phyloP scores from a whole-genome alignment of 805 yeast genomes.

The Kodamaea hsintzibuensis region DNA sequence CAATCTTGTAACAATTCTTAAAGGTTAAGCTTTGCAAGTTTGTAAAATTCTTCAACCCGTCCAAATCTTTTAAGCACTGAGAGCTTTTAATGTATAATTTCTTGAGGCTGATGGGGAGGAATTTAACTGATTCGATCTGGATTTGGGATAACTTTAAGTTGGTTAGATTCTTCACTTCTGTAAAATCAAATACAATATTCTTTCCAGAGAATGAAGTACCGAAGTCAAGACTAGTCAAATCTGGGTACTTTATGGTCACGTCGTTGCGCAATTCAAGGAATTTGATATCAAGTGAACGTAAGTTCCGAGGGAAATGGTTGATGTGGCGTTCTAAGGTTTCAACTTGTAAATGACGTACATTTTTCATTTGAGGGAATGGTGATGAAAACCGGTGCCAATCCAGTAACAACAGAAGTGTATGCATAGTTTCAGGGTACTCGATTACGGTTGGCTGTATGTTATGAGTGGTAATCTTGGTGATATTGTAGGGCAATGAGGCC shows the following conservation, averaged over 20 bases:
- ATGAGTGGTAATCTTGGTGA: neutral
- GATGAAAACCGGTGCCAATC: neutral
- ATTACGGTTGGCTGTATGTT: neutral
- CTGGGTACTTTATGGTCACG: neutral
- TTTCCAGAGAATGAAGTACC: neutral
- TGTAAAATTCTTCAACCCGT: neutral
- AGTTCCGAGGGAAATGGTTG: neutral
- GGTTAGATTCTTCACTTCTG: neutral
- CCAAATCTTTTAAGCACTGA: neutral
- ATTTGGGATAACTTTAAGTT: neutral
- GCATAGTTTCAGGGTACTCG: neutral
- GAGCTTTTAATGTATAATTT: neutral
- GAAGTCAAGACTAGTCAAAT: neutral
- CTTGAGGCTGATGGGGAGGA: neutral
- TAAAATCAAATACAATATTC: neutral
- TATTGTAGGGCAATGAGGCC: neutral
- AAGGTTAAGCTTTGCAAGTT: neutral
- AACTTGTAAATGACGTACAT: neutral
- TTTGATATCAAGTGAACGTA: neutral
- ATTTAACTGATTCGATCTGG: neutral
- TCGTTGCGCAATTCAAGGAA: neutral
- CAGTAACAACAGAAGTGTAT: neutral
- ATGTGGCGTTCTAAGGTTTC: neutral
- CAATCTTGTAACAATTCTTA: neutral
- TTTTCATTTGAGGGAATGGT: neutral